phyloP scores from a whole-genome alignment of 2,329 filamentous ascomycete genomes.

The Colletotrichum somersetense region DNA sequence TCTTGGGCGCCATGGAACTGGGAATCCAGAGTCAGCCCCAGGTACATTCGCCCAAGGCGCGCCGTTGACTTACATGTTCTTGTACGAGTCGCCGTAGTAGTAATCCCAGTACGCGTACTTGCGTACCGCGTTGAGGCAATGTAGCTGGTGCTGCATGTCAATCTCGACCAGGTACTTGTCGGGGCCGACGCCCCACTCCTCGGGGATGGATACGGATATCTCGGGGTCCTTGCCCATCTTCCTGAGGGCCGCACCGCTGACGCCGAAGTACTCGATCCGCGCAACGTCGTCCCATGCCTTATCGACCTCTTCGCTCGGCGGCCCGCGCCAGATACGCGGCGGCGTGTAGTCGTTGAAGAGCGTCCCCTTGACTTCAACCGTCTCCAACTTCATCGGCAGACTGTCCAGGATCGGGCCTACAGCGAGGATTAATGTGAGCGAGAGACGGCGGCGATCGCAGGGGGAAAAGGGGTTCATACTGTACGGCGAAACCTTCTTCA shows the following conservation, averaged over 20 bases:
- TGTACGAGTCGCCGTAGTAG: slow-evolving; percentile 18
- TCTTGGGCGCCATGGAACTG: slow-evolving; percentile 28
- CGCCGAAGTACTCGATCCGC: slow-evolving; percentile 34
- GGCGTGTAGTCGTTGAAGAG: slow-evolving; percentile 48
- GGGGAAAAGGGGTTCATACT: not conserved
- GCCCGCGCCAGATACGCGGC: slow-evolving; percentile 44
- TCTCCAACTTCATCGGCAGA: slow-evolving; percentile 26
- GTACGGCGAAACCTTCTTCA: slow-evolving; percentile 34
- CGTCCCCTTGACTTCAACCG: slow-evolving; percentile 31
- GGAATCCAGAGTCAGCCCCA: not conserved
- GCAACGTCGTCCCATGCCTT: slow-evolving; percentile 43
- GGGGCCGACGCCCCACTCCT: slow-evolving; percentile 35
- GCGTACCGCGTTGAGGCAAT: slow-evolving; percentile 32
- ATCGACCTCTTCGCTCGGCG: slow-evolving; percentile 43
- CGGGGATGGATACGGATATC: slow-evolving; percentile 33
- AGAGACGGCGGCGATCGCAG: rapidly evolving
- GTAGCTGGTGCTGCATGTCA: slow-evolving; percentile 36
- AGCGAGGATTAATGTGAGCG: not conserved
- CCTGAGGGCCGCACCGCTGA: slow-evolving; percentile 31
- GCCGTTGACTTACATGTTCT: slow-evolving; percentile 30
- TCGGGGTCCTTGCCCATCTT: slow-evolving; percentile 36
- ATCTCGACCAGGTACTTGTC: slow-evolving; percentile 37
- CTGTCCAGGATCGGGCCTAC: slow-evolving; percentile 30
- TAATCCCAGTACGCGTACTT: slow-evolving; percentile 36
- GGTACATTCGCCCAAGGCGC: no score